These are phyloP conservation scores for Lasiosphaeria miniovina DNA, from an alignment of 495 filamentous ascomycete species.

Conservation along the genomic window DNA sequence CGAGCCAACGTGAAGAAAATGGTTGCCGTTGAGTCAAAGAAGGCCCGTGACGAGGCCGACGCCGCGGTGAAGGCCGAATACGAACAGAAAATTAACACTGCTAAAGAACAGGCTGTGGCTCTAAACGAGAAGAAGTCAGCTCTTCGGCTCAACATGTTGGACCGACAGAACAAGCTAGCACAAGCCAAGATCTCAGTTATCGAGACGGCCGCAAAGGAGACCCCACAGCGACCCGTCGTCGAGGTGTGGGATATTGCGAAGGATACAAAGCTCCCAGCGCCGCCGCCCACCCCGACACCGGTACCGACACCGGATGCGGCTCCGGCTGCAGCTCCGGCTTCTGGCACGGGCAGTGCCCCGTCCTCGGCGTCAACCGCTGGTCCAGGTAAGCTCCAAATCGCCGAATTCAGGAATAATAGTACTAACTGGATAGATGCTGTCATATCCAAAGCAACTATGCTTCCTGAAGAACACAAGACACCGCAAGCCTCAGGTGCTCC, in stretches of 20 bases:
- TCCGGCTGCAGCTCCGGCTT: conserved; percentile 21
- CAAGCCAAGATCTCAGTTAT: conserved; percentile 75
- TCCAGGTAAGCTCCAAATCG: neutral
- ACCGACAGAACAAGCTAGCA: conserved; percentile 61
- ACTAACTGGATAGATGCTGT: conserved; percentile 25
- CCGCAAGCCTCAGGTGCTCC: too few relatives aligned
- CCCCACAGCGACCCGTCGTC: conserved; percentile 71
- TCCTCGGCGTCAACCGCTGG: neutral
- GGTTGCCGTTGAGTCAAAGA: conserved; percentile 57
- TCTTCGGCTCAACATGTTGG: conserved; percentile 75
- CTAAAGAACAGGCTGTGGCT: conserved; percentile 50
- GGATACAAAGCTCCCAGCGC: conserved; percentile 58
- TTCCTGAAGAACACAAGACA: too few relatives aligned
- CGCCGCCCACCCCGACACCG: conserved; percentile 31
- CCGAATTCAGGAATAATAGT: neutral
- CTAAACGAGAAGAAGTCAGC: conserved; percentile 62
- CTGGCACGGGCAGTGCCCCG: too few relatives aligned
- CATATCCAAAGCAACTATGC: neutral
- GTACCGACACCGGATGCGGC: conserved; percentile 32
- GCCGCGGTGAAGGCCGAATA: conserved; percentile 39
- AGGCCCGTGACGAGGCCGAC: conserved; percentile 52
- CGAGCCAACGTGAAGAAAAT: conserved; percentile 62
- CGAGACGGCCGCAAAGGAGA: conserved; percentile 75
- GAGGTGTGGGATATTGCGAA: conserved; percentile 85
- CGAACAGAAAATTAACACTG: conserved; percentile 49